Percentiles rank a stretch among this genome's conserved stretches.
phyloP scores from a whole-genome alignment of 495 filamentous ascomycete genomes.

The Pyrenopolyporus hunteri region DNA sequence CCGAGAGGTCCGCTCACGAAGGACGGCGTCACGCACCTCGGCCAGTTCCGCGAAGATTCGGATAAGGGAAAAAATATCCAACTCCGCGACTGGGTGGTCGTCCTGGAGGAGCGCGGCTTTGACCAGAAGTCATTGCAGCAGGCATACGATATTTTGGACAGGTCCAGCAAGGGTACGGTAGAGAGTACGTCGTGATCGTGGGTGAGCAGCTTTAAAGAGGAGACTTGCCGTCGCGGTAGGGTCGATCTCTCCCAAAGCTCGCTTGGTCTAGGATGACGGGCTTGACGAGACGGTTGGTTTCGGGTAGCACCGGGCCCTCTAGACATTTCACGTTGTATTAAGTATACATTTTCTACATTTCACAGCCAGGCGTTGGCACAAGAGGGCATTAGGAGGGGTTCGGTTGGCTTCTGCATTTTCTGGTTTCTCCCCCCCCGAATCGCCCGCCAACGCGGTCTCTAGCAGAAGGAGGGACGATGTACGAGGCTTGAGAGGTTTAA shows the following conservation, averaged over 20 bases:
- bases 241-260: no score
- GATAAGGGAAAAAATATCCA: slow-evolving; percentile 69
- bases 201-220: background rate
- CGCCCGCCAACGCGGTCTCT: background rate
- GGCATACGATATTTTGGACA: slow-evolving; percentile 60
- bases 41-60: slow-evolving; percentile 67
- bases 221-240: no score
- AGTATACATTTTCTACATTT: slow-evolving; percentile 35
- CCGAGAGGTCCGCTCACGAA: slow-evolving; percentile 40
- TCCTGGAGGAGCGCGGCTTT: slow-evolving; percentile 65
- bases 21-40: slow-evolving; percentile 50
- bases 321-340: slow-evolving; percentile 33
- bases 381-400: slow-evolving; percentile 34
- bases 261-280: background rate
- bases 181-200: slow-evolving; percentile 20
- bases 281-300: background rate
- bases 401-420: slow-evolving; percentile 32
- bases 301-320: background rate
- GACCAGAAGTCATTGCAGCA: slow-evolving; percentile 60
- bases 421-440: slow-evolving; percentile 6
- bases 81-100: slow-evolving; percentile 69
- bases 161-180: slow-evolving; percentile 33
- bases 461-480: background rate
- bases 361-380: slow-evolving; percentile 42
- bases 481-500: background rate